Conservation (phyloP, 257 asterid genomes). For the Ehretia macrophylla region DNA sequence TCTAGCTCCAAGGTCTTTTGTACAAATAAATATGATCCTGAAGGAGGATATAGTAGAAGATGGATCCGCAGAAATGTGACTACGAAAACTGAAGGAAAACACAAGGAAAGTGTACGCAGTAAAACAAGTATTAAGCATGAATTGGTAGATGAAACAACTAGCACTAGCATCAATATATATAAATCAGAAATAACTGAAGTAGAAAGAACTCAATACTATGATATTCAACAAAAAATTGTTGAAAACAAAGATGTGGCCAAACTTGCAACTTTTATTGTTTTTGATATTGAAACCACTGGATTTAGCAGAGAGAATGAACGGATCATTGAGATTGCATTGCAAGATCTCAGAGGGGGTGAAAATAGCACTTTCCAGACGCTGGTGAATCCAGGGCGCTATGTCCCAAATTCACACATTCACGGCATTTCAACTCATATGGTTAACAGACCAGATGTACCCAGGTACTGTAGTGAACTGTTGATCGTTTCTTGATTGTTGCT, state of each 20-base stretch:
- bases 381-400: slow-evolving; percentile 66
- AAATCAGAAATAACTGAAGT: slow-evolving; percentile 20
- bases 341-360: slow-evolving; percentile 87
- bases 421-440: slow-evolving; percentile 73
- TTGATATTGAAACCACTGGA: slow-evolving; percentile 92
- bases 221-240: slow-evolving; percentile 23
- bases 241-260: slow-evolving; percentile 53
- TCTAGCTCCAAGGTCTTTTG: slow-evolving; percentile 46
- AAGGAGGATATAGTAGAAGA: slow-evolving; percentile 54
- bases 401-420: slow-evolving; percentile 54
- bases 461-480: slow-evolving; percentile 30
- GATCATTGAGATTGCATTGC: slow-evolving; percentile 79
- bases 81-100: slow-evolving; percentile 37
- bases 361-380: slow-evolving; percentile 84
- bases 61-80: slow-evolving; percentile 47
- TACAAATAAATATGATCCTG: slow-evolving; percentile 44
- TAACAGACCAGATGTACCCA: slow-evolving; percentile 60
- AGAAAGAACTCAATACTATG: slow-evolving; percentile 38
- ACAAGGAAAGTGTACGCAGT: slow-evolving; percentile 29
- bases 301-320: slow-evolving; percentile 47
- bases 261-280: slow-evolving; percentile 53
- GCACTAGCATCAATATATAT: slow-evolving; percentile 8
- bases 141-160: slow-evolving; percentile 19
- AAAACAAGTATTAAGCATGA: slow-evolving; percentile 23
- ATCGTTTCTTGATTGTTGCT: slow-evolving; percentile 10